Evolutionary conservation across 2,329 filamentous ascomycete genomes (phyloP).

Genomic region (Alternaria novae-zelandiae): DNA sequence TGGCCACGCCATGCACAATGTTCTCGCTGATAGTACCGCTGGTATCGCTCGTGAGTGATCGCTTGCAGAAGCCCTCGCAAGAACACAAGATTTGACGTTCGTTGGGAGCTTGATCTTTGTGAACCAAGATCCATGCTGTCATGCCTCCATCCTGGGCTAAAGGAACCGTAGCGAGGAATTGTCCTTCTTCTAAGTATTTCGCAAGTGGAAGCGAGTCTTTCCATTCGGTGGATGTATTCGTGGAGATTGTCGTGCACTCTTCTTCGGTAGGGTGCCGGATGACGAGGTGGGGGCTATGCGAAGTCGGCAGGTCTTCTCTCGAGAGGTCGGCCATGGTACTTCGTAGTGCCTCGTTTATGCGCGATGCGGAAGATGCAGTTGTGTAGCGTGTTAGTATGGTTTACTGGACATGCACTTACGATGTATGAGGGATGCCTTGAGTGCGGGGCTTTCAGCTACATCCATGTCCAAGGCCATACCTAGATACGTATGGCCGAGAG

Average conservation of each 20-base stretch:
- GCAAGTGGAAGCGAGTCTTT: not conserved
- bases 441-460: fast-evolving
- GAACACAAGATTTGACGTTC: slow-evolving; percentile 57
- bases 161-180: slow-evolving; percentile 53
- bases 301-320: not conserved
- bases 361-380: too few species aligned
- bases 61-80: slow-evolving; percentile 48
- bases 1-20: slow-evolving; percentile 73
- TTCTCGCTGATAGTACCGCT: slow-evolving; percentile 60
- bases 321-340: not conserved
- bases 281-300: not conserved
- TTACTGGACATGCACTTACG: not conserved
- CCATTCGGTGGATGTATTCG: not conserved
- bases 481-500: not conserved
- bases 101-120: slow-evolving; percentile 45
- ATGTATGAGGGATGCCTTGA: not conserved
- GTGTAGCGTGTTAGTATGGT: not conserved
- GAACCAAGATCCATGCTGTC: slow-evolving; percentile 63
- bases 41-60: not conserved
- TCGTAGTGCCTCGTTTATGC: not conserved
- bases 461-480: not conserved
- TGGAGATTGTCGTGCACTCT: not conserved
- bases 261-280: not conserved
- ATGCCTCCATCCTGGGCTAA: slow-evolving; percentile 61
- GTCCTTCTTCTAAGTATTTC: not conserved